These are phyloP conservation scores for Drechslerella stenobrocha DNA, from an alignment of 2,329 filamentous ascomycete genomes.

Conservation along the genomic window DNA sequence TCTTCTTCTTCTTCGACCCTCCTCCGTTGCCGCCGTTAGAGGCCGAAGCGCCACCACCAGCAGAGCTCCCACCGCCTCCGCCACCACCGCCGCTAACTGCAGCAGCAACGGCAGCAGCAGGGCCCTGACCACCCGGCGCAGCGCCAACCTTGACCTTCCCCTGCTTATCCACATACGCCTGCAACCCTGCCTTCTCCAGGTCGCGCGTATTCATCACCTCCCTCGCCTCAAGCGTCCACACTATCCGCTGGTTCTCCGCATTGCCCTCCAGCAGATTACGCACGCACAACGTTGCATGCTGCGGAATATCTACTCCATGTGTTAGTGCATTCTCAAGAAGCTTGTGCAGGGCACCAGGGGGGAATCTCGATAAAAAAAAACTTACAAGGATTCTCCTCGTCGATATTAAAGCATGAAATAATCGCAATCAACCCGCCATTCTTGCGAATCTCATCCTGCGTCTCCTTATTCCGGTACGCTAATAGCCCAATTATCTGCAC, in stretches of 20 bases:
- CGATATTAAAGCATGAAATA: conserved; percentile 52
- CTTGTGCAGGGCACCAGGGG: too few relatives aligned
- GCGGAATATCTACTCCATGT: conserved; percentile 51
- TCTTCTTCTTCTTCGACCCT: conserved; percentile 45
- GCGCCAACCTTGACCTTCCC: conserved; percentile 51
- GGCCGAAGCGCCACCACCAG: background rate
- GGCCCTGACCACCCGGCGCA: conserved; percentile 5
- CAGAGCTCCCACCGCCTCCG: background rate
- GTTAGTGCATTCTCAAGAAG: background rate
- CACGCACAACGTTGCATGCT: conserved; percentile 52
- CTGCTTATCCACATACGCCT: conserved; percentile 53
- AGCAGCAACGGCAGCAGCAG: background rate
- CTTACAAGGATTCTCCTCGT: conserved; percentile 54
- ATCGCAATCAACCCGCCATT: conserved; percentile 50
- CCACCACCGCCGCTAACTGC: background rate
- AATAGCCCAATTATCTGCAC: conserved; percentile 51
- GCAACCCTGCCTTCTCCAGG: conserved; percentile 53
- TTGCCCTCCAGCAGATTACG: conserved; percentile 52
- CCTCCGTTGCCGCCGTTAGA: background rate
- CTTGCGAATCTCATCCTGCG: conserved; percentile 52
- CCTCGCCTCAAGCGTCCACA: conserved; percentile 52
- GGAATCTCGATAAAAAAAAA: too few relatives aligned
- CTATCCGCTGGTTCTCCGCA: conserved; percentile 51
- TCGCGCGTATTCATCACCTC: conserved; percentile 52
- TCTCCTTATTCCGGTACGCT: conserved; percentile 50